Base-by-base conservation (phyloP, 106 monocot species). In the Dendrobium huoshanense region DNA sequence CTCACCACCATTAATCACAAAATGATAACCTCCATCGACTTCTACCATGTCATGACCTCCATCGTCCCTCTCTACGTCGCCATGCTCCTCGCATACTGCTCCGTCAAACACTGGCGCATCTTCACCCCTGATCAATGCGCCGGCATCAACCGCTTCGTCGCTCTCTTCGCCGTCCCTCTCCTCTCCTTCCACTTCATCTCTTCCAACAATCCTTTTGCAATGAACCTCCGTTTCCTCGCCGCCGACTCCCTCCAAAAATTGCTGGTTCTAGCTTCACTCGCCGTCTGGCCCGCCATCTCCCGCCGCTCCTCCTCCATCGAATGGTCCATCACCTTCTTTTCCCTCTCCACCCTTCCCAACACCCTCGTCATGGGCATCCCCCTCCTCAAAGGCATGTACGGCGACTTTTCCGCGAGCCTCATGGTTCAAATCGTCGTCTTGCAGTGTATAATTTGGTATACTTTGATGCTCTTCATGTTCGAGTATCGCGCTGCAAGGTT, bases 311-410 rank as follows among this genome's bases (percentile, higher is more conserved):
- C 81, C 48, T 64, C 82, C 56, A 86, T 95, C 22, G 95, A 95
- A 55, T 92, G 95, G 95, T 87, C 92, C 80, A 96, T 96, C 78
- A 96, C 95, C 20, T 80, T 91, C 74, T 96, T 96, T 93, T 96
- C 95, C 27, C 83, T 96, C 67, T 91, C 95, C 75, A 95, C 95
- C 1, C 87, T 95, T 9, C 95, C 95, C 80, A 96, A 96, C 91
- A 96, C 95, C 4, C 93, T 96, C n/a, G 95, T 96, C 80, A 96
- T 96, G 95, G 95, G 95, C 0, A 96, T 96, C 64, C 93, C 95
- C 11, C 78, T 96, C 4, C 91, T 95, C 55, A 86, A 85, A 77
- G 95, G 91, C 42, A 95, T 95, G 95, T 95, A 95, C 85, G 95
- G 95, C 2, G 91, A 89, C 4, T 93, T 83, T 85, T 93, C 95